These are phyloP conservation scores for Suhomyces guaymorum DNA, from an alignment of 1,139 yeast species.

Conservation along the genomic window DNA sequence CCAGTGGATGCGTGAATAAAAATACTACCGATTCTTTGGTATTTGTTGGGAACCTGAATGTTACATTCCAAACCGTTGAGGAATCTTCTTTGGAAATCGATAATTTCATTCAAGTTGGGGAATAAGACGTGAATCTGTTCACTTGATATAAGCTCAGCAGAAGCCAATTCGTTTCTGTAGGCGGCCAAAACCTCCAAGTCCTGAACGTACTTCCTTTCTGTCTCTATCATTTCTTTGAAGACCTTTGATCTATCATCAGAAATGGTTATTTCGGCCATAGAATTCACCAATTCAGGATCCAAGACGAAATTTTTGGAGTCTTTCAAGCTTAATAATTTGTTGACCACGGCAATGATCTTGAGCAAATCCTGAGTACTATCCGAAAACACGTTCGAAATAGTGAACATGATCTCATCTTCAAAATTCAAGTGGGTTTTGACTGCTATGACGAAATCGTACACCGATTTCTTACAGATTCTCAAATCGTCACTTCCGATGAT, in stretches of 20 bases:
- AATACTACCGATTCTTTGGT: slow-evolving; percentile 85
- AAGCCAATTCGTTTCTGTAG: slow-evolving; percentile 68
- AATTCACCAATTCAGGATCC: slow-evolving; percentile 7
- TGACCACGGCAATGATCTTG: slow-evolving; percentile 71
- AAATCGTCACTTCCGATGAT: slow-evolving; percentile 74
- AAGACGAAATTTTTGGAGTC: slow-evolving; percentile 14
- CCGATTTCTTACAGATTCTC: slow-evolving; percentile 83
- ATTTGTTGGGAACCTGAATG: slow-evolving; percentile 68
- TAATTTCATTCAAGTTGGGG: slow-evolving; percentile 81
- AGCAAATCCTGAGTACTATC: slow-evolving; percentile 78
- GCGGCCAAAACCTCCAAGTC: slow-evolving; percentile 74
- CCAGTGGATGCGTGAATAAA: slow-evolving; percentile 76
- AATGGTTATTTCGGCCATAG: slow-evolving; percentile 30
- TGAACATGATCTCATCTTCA: slow-evolving; percentile 75
- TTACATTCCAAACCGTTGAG: slow-evolving; percentile 88
- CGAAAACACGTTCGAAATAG: slow-evolving; percentile 85
- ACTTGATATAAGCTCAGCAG: slow-evolving; percentile 66
- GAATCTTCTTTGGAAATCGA: slow-evolving; percentile 91
- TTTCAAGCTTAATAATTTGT: slow-evolving; percentile 55
- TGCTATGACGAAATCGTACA: slow-evolving; percentile 86
- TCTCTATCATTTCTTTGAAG: slow-evolving; percentile 78
- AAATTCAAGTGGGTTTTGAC: slow-evolving; percentile 76
- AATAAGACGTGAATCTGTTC: slow-evolving; percentile 82
- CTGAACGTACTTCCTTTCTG: slow-evolving; percentile 90
- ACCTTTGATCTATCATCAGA: slow-evolving; percentile 70